phyloP scores from a whole-genome alignment of 345 rosid genomes.

The Brassica juncea region DNA sequence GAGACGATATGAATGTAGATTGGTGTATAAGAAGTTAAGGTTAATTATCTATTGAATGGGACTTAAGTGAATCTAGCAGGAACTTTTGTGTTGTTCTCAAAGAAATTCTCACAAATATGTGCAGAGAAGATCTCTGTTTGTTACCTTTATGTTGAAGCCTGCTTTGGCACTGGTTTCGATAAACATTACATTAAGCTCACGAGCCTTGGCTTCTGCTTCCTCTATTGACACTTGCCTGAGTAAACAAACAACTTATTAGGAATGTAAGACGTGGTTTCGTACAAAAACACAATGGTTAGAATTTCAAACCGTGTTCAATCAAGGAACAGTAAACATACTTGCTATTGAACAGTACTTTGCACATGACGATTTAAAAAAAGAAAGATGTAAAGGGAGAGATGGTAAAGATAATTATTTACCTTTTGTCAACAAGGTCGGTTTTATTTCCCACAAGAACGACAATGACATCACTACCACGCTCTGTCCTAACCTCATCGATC shows the following conservation, averaged over 20 bases:
- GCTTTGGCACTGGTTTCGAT: slow-evolving; percentile 95
- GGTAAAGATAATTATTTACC: slow-evolving; percentile 41
- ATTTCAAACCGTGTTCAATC: background rate
- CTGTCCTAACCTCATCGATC: slow-evolving; percentile 89
- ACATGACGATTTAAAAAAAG: background rate
- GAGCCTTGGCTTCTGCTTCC: slow-evolving; percentile 90
- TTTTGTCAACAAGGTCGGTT: slow-evolving; percentile 89
- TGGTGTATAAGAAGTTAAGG: background rate
- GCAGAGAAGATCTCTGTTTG: background rate
- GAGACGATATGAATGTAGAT: background rate
- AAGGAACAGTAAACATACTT: background rate
- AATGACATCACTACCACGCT: slow-evolving; percentile 89
- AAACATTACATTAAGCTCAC: slow-evolving; percentile 79
- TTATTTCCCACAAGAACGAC: slow-evolving; percentile 88
- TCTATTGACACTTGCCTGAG: slow-evolving; percentile 90
- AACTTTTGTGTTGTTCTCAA: background rate
- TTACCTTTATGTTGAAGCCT: slow-evolving; percentile 91
- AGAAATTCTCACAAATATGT: background rate
- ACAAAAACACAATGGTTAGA: background rate
- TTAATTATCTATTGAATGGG: background rate
- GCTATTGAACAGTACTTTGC: background rate
- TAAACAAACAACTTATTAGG: slow-evolving; percentile 33
- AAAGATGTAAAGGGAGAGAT: background rate
- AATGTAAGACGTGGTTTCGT: background rate
- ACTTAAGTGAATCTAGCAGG: background rate